Conservation (phyloP, 1,284 basidiomycete genomes). For the Wallemia mellicola region DNA sequence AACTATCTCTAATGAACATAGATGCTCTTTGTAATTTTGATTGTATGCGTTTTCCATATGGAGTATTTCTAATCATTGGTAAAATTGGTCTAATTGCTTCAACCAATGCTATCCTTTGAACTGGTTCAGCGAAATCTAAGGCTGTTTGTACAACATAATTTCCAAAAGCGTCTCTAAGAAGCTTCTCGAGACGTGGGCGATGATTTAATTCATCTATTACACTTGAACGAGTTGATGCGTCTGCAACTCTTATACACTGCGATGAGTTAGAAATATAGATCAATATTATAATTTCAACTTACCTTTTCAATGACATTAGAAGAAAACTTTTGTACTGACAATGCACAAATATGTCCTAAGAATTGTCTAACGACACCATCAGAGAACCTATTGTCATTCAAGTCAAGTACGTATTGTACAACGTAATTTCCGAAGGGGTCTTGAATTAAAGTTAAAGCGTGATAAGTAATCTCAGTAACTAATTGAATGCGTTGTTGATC, state of each 20-base stretch:
- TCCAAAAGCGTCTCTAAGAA: constrained; percentile 73
- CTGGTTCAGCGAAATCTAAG: constrained; percentile 72
- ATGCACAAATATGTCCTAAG: constrained; percentile 80
- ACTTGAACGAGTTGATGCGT: constrained; percentile 72
- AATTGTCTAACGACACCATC: constrained; percentile 95
- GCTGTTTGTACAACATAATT: constrained; percentile 90
- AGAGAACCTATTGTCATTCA: constrained; percentile 93
- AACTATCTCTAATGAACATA: not conserved
- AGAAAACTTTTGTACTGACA: constrained; percentile 96
- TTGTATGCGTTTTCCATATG: constrained; percentile 90
- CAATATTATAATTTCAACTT: constrained; percentile 4
- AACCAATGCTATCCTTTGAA: constrained; percentile 41
- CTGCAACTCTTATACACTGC: constrained; percentile 88
- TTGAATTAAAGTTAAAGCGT: constrained; percentile 88
- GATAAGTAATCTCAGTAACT: constrained; percentile 96
- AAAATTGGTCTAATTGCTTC: constrained; percentile 90
- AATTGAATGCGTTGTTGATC: constrained; percentile 84
- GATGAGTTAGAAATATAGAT: constrained; percentile 7
- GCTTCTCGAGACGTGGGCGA: constrained; percentile 74
- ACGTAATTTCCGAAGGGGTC: constrained; percentile 95
- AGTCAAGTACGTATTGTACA: constrained; percentile 86
- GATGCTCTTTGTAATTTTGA: constrained; percentile 42
- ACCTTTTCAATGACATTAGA: constrained; percentile 84
- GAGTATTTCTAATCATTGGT: constrained; percentile 81
- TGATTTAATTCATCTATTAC: constrained; percentile 88